These are phyloP conservation scores for Panaeolus cyanescens DNA, from an alignment of 768 basidiomycete genomes.

Conservation along the genomic window DNA sequence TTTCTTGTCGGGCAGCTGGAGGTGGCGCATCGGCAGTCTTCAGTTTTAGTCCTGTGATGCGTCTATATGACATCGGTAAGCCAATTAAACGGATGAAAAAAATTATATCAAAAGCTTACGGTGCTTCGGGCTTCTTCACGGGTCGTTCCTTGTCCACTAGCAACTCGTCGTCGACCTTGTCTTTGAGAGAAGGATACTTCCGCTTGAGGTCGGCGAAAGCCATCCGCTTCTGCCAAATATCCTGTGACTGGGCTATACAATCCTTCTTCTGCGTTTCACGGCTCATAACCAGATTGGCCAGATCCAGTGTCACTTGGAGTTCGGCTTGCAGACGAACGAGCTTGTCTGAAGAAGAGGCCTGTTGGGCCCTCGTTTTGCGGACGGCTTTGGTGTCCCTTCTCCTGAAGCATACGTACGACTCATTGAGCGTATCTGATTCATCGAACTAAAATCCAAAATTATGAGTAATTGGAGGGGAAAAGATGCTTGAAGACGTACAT, in stretches of 20 bases:
- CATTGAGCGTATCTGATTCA: constrained; percentile 85
- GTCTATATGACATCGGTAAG: constrained; percentile 28
- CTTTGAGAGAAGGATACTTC: constrained; percentile 60
- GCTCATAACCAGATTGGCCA: constrained; percentile 66
- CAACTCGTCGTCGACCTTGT: constrained; percentile 71
- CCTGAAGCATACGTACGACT: constrained; percentile 97
- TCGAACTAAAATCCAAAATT: constrained; percentile 62
- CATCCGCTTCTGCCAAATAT: constrained; percentile 80
- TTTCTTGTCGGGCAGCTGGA: constrained; percentile 45
- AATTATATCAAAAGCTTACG: constrained; percentile 20
- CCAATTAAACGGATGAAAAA: neutral
- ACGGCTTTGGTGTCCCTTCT: constrained; percentile 92
- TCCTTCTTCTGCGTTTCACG: constrained; percentile 83
- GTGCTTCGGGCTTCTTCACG: constrained; percentile 55
- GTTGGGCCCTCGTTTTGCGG: constrained; percentile 91
- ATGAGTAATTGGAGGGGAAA: constrained; percentile 4
- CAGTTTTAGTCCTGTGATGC: constrained; percentile 54
- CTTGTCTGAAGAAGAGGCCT: constrained; percentile 88
- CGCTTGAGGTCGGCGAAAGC: constrained; percentile 80
- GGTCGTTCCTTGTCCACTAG: constrained; percentile 72
- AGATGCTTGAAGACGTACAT: constrained; percentile 51
- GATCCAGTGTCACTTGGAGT: constrained; percentile 67
- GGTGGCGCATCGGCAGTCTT: constrained; percentile 46
- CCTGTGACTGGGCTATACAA: constrained; percentile 52
- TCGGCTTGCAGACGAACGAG: constrained; percentile 81